Base-by-base conservation (phyloP, 2,329 filamentous ascomycete species). In the Stagonosporopsis rhizophila region DNA sequence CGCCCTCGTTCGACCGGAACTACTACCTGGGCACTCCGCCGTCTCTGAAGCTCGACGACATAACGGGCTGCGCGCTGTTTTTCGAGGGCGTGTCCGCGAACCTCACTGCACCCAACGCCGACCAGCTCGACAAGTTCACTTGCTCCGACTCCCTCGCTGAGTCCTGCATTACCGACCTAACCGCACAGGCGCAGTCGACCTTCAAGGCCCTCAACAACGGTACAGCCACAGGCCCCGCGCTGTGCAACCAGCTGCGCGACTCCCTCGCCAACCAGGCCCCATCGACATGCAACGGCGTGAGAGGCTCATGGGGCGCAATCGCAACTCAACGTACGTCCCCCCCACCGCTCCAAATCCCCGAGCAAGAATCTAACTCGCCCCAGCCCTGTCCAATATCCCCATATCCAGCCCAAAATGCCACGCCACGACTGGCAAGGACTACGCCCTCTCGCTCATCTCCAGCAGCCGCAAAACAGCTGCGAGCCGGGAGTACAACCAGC, bases 1-100 rank as follows among this genome's bases (percentile, higher is more conserved):
- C 44, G 7, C 39, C 22, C 20, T 30, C 32, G 4, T 56, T 41
- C n/a, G 54, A 57, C 34, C 54, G 42, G 9, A 57, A 52, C 28
- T 57, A 27, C 44, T 52, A 46, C 44, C 54, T 57, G n/a, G 54
- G 54, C 7, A 47, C 48, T 17, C 54, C 54, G 1, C 20, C 34
- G 11, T 57, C 48, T 14, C 2, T 52, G 19, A 14, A 53, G 6
- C 42, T 53, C 8, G 44, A 37, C 23, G 34, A 38, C 17, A 44
- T 42, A 8, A 34, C 19, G 28, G 48, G 48, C 9, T 57, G 54
- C 22, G 54, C 54, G 20, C 41, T 57, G 20, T 52, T 57, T 41
- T 57, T 57, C 30, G 49, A 52, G 15, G 49, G 49, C 12, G 19
- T 52, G 27, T 38, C 49, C 14, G 22, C 32, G 12, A 52, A 52